Evolutionary conservation across 768 basidiomycete species (phyloP).

Genomic region (Rhodotorula diobovata): DNA sequence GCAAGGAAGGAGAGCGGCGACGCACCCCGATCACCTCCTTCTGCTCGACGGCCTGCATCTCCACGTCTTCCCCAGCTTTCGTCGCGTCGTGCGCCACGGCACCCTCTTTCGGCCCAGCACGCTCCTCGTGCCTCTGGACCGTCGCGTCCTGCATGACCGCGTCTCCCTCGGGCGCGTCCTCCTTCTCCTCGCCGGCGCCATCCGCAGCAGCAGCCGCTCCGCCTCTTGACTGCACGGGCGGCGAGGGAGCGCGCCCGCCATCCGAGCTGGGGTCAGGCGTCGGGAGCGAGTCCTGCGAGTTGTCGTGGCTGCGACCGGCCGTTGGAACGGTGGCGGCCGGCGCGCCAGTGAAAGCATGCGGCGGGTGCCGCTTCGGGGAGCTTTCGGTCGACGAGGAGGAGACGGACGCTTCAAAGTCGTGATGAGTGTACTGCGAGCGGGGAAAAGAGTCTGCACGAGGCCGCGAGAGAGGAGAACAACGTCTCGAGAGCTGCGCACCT

Average conservation of each 20-base stretch:
- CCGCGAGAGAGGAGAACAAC: fast-evolving
- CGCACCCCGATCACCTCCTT: not conserved
- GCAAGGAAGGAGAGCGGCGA: no score
- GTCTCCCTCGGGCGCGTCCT: no score
- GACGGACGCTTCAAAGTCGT: not conserved
- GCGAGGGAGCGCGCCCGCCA: no score
- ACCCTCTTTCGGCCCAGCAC: no score
- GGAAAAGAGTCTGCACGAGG: not conserved
- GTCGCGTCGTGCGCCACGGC: not conserved
- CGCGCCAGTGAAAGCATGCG: no score
- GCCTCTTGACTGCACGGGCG: no score
- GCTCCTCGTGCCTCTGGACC: no score
- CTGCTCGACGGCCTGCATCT: not conserved
- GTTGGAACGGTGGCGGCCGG: no score
- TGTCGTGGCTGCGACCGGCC: no score
- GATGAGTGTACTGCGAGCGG: not conserved
- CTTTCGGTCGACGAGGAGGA: not conserved
- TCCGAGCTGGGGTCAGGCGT: conserved; percentile 6
- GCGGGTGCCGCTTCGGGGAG: no score
- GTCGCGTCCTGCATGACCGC: no score
- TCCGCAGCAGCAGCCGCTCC: no score
- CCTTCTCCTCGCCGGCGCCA: not conserved
- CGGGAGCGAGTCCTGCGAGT: conserved; percentile 24
- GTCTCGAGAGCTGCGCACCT: not conserved
- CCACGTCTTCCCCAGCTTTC: not conserved